Evolutionary conservation across 2,329 filamentous ascomycete genomes (phyloP).

Genomic region (Colletotrichum melonis): DNA sequence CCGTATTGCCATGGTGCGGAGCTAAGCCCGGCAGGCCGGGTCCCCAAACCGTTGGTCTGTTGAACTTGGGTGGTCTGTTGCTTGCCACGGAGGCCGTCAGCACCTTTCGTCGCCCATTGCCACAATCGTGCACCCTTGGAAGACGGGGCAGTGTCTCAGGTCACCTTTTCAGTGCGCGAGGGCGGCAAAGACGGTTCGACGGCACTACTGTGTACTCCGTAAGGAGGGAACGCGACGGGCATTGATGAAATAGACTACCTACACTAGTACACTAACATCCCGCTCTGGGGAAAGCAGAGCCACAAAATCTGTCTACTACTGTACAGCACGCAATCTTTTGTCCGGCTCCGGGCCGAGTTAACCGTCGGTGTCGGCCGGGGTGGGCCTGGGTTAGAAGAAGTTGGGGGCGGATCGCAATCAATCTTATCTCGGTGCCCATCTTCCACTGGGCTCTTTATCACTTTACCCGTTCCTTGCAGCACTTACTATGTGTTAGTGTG

Average conservation of each 20-base stretch:
- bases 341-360: conserved; percentile 13
- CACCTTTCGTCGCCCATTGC: not conserved
- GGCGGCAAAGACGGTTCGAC: not conserved
- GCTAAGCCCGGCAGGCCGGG: not conserved
- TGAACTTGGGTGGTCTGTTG: too few species aligned
- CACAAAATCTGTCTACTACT: not conserved
- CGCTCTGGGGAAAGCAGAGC: not conserved
- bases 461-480: not conserved
- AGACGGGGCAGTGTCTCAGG: not conserved
- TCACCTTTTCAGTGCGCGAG: not conserved
- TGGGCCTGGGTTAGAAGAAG: not conserved
- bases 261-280: too few species aligned
- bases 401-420: conserved; percentile 21
- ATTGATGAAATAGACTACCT: not conserved
- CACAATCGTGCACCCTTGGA: not conserved
- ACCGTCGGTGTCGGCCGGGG: conserved; percentile 16
- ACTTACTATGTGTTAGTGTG: not conserved
- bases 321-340: not conserved
- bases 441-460: not conserved
- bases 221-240: not conserved
- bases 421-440: not conserved
- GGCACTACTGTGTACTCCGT: not conserved
- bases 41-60: not conserved
- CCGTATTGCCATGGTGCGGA: not conserved
- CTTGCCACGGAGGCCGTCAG: not conserved